Conservation (phyloP, 768 basidiomycete species). For the Melanogaster broomeanus region DNA sequence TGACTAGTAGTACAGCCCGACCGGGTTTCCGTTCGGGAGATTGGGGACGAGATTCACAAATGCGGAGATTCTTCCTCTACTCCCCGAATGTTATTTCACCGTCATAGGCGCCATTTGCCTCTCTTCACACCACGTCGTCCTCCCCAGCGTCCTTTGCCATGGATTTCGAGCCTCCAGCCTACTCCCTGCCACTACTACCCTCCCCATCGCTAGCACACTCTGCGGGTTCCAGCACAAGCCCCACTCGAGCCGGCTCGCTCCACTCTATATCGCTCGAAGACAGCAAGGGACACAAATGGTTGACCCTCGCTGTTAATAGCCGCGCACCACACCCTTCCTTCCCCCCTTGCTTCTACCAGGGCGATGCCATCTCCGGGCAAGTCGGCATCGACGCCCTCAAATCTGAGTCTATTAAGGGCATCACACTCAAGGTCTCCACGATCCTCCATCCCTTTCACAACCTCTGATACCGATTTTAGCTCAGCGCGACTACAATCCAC, state of each 20-base stretch:
- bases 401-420: conserved; percentile 48
- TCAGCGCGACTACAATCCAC: conserved; percentile 48
- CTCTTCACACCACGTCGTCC: neutral
- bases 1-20: too few species aligned
- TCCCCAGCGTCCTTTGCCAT: neutral
- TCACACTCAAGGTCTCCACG: conserved; percentile 46
- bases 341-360: conserved; percentile 48
- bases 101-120: neutral
- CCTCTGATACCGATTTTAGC: conserved; percentile 26
- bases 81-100: too few species aligned
- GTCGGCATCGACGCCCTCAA: conserved; percentile 54
- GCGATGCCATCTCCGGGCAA: conserved; percentile 49
- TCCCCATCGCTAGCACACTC: neutral
- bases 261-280: conserved; percentile 46
- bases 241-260: conserved; percentile 19
- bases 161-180: conserved; percentile 17
- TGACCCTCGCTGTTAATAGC: conserved; percentile 46
- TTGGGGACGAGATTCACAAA: too few species aligned
- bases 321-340: conserved; percentile 39
- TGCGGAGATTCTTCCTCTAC: too few species aligned
- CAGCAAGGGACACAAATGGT: conserved; percentile 44
- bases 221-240: neutral
- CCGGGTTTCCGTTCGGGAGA: too few species aligned
- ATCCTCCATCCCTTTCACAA: neutral
- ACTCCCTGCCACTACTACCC: conserved; percentile 10